Base-by-base conservation (phyloP, 2,329 filamentous ascomycete species). In the Achaetomium macrosporum region DNA sequence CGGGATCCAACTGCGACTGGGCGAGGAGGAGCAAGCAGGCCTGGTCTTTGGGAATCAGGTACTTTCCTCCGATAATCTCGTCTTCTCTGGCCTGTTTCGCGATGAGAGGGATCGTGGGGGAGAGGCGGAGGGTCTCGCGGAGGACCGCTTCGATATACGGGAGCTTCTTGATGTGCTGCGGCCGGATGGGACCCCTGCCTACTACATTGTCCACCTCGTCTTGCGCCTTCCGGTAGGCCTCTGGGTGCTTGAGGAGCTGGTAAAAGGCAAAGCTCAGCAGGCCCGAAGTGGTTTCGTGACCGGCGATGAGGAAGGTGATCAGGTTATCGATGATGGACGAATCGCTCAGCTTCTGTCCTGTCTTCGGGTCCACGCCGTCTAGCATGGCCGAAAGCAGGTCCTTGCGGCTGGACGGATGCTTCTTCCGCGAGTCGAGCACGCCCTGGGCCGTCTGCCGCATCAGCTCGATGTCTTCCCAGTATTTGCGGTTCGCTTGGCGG, bases 351-450 rank as follows among this genome's bases (percentile, higher is more conserved):
- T 75, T 76, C 59, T 83, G 72, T 12, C 85, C 84, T 4, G 85
- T 88, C 67, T 82, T 78, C 1, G 82, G 76, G 63, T 90, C 87
- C 11, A 75, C 76, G 0, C 83, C 84, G 7, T 82, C 72, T 42
- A 91, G 70, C 83, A 91, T 87, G 31, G 84, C 81, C 55, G 80
- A 79, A 11, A 90, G 68, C 6, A 90, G 71, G 65, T 90, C 87
- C 51, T 84, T 85, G 58, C 79, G 78, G 5, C 77, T 73, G 2
- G 67, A 72, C 0, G 79, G 78, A 51, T 83, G 72, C 16, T 74
- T 66, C 57, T 77, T 79, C 20, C 85, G 74, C 5, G 78, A 67
- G 19, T 80, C 71, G 0, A 90, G 72, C 10, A 90, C 74, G n/a
- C 83, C 78, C 44, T 76, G 69, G 15, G 81, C 76, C 3, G 80